Conservation (phyloP, 2,329 filamentous ascomycete species). For the Stachybotrys chlorohalonatus region DNA sequence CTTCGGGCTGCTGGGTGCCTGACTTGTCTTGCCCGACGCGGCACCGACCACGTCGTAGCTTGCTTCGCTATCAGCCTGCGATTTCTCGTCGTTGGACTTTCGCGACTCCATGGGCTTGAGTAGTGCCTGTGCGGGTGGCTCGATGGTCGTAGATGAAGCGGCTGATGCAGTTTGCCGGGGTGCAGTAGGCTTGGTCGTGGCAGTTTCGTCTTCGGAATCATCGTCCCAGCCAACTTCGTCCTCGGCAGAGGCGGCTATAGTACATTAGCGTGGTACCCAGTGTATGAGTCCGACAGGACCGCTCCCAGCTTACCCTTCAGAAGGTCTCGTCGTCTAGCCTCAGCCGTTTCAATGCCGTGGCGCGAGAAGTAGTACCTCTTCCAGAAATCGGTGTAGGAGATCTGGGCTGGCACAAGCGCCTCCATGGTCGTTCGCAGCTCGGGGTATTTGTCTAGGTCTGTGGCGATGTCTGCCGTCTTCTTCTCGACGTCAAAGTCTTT, state of each 20-base stretch:
- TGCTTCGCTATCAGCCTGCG: constrained; percentile 84
- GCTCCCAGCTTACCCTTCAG: constrained; percentile 62
- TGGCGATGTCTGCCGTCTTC: constrained; percentile 76
- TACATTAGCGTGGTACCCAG: background rate
- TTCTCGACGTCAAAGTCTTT: constrained; percentile 68
- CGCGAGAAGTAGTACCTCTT: constrained; percentile 90
- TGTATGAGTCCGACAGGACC: constrained; percentile 2
- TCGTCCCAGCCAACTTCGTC: constrained; percentile 68
- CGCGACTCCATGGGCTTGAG: constrained; percentile 58
- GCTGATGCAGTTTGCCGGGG: constrained; percentile 38
- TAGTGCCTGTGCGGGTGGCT: constrained; percentile 35
- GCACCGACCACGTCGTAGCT: constrained; percentile 91
- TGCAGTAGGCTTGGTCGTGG: constrained; percentile 6
- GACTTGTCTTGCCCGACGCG: constrained; percentile 66
- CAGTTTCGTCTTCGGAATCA: constrained; percentile 14
- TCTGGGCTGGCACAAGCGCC: constrained; percentile 83
- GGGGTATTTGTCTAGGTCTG: constrained; percentile 75
- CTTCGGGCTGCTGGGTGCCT: constrained; percentile 61
- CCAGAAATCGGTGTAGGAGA: constrained; percentile 90
- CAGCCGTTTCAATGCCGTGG: constrained; percentile 87
- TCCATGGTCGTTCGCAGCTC: constrained; percentile 88
- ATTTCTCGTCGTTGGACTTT: constrained; percentile 79
- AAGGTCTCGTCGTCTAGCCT: constrained; percentile 78
- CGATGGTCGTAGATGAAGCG: constrained; percentile 52
- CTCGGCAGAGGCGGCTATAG: constrained; percentile 55